These are phyloP conservation scores for Alternaria brassicicola DNA, from an alignment of 2,329 filamentous ascomycete species.

Conservation along the genomic window DNA sequence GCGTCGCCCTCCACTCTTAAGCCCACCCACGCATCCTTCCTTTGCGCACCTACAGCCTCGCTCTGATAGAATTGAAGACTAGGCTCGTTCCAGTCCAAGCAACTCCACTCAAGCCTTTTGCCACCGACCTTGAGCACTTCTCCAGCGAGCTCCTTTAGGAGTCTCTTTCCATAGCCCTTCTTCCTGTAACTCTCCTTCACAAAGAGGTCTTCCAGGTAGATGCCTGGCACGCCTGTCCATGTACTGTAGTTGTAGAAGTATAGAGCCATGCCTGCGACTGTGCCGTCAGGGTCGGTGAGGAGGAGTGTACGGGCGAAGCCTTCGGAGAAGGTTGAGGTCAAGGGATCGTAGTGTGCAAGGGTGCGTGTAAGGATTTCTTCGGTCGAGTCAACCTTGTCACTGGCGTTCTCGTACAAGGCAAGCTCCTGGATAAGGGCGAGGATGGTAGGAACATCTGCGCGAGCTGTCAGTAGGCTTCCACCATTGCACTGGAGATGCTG, in stretches of 20 bases:
- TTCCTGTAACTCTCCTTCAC: constrained; percentile 73
- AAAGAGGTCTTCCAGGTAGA: constrained; percentile 94
- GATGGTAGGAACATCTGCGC: constrained; percentile 78
- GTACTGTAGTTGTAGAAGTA: constrained; percentile 98
- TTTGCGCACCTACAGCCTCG: constrained; percentile 63
- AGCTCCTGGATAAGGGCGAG: constrained; percentile 82
- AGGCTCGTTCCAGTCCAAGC: constrained; percentile 91
- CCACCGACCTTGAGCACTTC: constrained; percentile 77
- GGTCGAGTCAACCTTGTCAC: constrained; percentile 77
- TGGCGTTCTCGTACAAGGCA: constrained; percentile 83
- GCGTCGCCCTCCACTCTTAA: constrained; percentile 75
- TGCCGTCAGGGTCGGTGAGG: constrained; percentile 54
- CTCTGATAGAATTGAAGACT: constrained; percentile 80
- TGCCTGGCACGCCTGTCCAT: constrained; percentile 84
- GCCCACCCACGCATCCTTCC: constrained; percentile 74
- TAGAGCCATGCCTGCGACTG: constrained; percentile 77
- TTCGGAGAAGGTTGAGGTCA: constrained; percentile 52
- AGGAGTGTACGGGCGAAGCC: constrained; percentile 79
- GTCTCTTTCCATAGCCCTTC: constrained; percentile 76
- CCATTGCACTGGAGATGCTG: not conserved
- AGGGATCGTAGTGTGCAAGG: constrained; percentile 72
- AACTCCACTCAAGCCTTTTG: constrained; percentile 83
- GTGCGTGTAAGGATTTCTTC: constrained; percentile 73
- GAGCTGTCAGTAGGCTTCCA: constrained; percentile 1
- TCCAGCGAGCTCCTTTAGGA: constrained; percentile 78